Evolutionary conservation across 2,329 filamentous ascomycete genomes (phyloP), one percentile per base, ranked within the genome.

Genomic region (Hymenoscyphus salicellus): DNA sequence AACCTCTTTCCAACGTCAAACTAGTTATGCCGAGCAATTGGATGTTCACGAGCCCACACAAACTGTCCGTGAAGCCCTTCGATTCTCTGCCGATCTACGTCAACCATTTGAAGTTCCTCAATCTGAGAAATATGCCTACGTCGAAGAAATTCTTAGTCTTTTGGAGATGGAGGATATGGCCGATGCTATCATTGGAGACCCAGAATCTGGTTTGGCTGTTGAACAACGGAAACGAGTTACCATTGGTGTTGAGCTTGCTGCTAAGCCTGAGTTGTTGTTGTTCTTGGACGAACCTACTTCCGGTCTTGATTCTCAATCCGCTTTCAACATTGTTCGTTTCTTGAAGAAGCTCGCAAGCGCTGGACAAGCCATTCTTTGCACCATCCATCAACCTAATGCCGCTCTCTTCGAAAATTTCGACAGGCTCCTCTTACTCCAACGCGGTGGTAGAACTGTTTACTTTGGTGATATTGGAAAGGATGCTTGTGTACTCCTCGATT

Each of bases 331-430:
- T 62, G 82, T 86, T 52, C 81, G 83, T 61, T 85, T 87, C 77
- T 77, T 87, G 23, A 81, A 81, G 43, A 87, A 86, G 71, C 78
- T 87, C 1, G 82, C 84, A 69, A 77, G 79, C 61, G 85, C 86
- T 28, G 88, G 88, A 1, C 88, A 90, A 72, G 88, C 88, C 23
- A 86, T 91, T 69, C 78, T 90, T 1, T 89, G 87, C 72, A 90
- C 88, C 0, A 90, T 90, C 61, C 88, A 90, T 77, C 88, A 90
- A 69, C 88, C 88, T 0, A 89, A 87, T 60, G 85, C 86, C n/a
- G 84, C 87, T 0, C 78, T 90, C 0, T 90, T 91, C 70, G 86
- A 89, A 71, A 84, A 88, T 70, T 91, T 91, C 67, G 88, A 90
- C 72, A 81, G 87, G 41, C 78, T 91, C 1, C 75, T 90, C 1